Evolutionary conservation across 352 stramenopile genomes (phyloP), one percentile per base, ranked within the genome.

Genomic region (Globisporangium barbulae): DNA sequence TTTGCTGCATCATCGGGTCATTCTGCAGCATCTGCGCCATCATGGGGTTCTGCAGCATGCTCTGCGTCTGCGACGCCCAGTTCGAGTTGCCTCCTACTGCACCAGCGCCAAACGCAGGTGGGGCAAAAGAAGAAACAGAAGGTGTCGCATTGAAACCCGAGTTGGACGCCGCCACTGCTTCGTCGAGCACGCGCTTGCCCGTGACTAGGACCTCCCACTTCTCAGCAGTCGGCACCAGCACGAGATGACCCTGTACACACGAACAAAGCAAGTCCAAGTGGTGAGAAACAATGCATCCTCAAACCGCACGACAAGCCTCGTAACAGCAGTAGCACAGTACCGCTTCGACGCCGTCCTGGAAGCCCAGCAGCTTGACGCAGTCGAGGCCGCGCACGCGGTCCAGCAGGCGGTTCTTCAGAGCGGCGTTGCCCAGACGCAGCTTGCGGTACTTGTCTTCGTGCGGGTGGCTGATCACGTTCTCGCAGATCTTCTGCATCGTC

Each of bases 401-500:
- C 30, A 94, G 83, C 1, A 94, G 61, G 22, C 80, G 81, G 48
- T 41, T 70, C 64, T 84, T 82, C 10, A 94, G 58, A n/a, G 76
- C 81, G 1, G 79, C 81, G 63, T 94, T 94, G 35, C 67, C 76
- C 30, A 89, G 42, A 10, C 86, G 76, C 65, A 94, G 69, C 64
- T 88, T 90, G 17, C 84, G 75, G 72, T 89, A 94, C 65, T 92
- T 91, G 19, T 91, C 75, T 45, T 94, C 86, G 5, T 68, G 83
- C 41, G 86, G 86, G 57, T 93, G 69, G 55, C 33, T 72, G 47
- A 91, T 68, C 44, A 94, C 89, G 62, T 94, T 94, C n/a, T 74
- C 74, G 59, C 83, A 91, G 62, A 94, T 91, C 63, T 91, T 92
- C 45, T 87, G 81, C 59, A 94, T 64, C 50, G 86, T 94, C 61